Percentiles rank a stretch among this genome's conserved stretches.
Conservation (phyloP, 2,329 filamentous ascomycete species). For the Alternaria viburni region DNA sequence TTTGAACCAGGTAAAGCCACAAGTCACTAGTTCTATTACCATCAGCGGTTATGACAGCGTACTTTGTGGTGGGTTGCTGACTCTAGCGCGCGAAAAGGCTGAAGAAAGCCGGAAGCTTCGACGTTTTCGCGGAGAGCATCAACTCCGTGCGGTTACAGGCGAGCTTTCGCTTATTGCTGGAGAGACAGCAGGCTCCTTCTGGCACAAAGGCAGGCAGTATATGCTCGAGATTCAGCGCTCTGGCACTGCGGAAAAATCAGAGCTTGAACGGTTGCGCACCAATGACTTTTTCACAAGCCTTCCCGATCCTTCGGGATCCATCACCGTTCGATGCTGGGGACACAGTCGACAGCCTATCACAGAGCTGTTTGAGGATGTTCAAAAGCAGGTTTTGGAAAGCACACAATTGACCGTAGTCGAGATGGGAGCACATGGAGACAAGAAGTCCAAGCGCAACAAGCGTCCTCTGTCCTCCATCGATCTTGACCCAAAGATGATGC, state of each 20-base stretch:
- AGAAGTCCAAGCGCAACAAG: neutral
- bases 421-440: neutral
- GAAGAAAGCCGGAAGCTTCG: neutral
- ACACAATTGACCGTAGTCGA: neutral
- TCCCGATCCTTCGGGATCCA: neutral
- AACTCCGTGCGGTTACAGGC: neutral
- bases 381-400: neutral
- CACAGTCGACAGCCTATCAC: conserved; percentile 4
- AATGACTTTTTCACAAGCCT: neutral
- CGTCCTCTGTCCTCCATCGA: conserved; percentile 12
- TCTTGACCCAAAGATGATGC: conserved; percentile 6
- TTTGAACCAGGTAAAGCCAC: conserved; percentile 5
- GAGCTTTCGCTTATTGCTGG: neutral
- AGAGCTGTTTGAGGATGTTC: neutral
- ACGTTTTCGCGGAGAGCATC: conserved; percentile 1
- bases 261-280: neutral
- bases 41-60: neutral
- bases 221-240: neutral
- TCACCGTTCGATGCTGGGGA: conserved; percentile 11
- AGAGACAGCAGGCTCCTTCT: neutral
- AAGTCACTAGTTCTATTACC: conserved; percentile 5
- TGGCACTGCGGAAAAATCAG: neutral
- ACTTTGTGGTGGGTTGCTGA: neutral
- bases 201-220: conserved; percentile 1
- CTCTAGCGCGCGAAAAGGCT: neutral